Evolutionary conservation across 2,329 filamentous ascomycete species (phyloP), one percentile per base, ranked within the genome.

Genomic region (Erysiphe neolycopersici): DNA sequence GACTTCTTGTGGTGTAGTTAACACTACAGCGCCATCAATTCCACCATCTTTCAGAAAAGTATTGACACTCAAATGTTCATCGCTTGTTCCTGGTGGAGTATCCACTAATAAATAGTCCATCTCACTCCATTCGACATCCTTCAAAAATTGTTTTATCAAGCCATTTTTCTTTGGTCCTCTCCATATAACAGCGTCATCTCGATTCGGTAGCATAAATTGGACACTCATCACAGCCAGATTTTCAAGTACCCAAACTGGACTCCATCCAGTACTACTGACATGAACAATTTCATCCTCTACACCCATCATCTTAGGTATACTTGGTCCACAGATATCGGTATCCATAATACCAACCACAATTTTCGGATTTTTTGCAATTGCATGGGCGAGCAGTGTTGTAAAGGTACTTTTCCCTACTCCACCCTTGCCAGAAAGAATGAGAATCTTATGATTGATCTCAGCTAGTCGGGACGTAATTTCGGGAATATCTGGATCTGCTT

Each of bases 291-390:
- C 87, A 22, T 73, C 65, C 60, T 94, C 85, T 1, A 94, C 87
- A 31, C 89, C 89, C 76, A 98, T 85, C 87, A 98, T 95, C 64
- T 94, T 94, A 17, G 89, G 89, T 54, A 98, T 94, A 49, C 76
- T 83, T 0, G 89, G 89, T 0, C 89, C 89, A 61, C 84, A 94
- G 48, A 98, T 93, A 60, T 98, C 89, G 6, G 89, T 91, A 61
- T 98, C 89, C 83, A 95, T 94, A 52, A 98, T 77, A 17, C 87
- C 89, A 26, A 98, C 81, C 1, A 73, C 82, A 45, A 66, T 77
- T 39, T 77, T 72, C 0, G 77, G 73, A 58, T 91, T 82, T 13
- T 73, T 71, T 1, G 89, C 82, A 53, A 98, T 91, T 1, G 81
- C 85, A 57, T 93, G 83, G 2, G 81, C 79, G 16, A 95, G 72